phyloP scores from a whole-genome alignment of 768 basidiomycete genomes.

The Pleurotus salmoneostramineus region DNA sequence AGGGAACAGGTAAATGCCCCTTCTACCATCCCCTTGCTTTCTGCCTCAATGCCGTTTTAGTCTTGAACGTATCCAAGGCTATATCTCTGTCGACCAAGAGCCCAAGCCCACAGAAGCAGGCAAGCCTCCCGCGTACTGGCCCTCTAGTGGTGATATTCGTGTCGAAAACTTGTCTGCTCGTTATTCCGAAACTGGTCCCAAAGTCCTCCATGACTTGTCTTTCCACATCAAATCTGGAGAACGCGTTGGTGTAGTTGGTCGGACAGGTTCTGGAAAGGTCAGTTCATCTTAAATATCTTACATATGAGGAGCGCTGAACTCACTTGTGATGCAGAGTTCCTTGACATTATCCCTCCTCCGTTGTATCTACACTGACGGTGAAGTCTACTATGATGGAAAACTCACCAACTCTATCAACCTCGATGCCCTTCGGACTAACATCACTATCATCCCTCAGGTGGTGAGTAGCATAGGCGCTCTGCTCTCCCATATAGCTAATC shows the following conservation, averaged over 20 bases:
- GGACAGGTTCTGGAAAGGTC: conserved; percentile 29
- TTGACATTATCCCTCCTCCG: conserved; percentile 48
- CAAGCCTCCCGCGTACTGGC: conserved; percentile 57
- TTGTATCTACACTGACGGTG: conserved; percentile 48
- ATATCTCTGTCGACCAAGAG: conserved; percentile 43
- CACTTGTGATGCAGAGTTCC: conserved; percentile 15
- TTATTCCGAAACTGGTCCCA: conserved; percentile 42
- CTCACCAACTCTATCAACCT: conserved; percentile 45
- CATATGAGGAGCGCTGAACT: background rate
- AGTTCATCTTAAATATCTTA: conserved; percentile 14
- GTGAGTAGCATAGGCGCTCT: conserved; percentile 15
- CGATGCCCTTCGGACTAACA: conserved; percentile 46
- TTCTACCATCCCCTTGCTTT: background rate
- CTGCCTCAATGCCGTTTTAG: conserved; percentile 17
- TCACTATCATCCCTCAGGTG: conserved; percentile 55
- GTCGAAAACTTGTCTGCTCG: conserved; percentile 50
- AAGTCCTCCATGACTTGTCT: conserved; percentile 41
- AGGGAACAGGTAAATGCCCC: conserved; percentile 15
- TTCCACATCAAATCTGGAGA: conserved; percentile 56
- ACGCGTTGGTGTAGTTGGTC: conserved; percentile 42
- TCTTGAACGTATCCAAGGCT: conserved; percentile 57
- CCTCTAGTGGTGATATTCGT: conserved; percentile 45
- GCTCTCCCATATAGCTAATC: background rate
- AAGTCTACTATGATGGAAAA: conserved; percentile 50
- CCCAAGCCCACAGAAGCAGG: conserved; percentile 26